Base-by-base conservation (phyloP, 441 rosid genomes). In the Sinapis alba region DNA sequence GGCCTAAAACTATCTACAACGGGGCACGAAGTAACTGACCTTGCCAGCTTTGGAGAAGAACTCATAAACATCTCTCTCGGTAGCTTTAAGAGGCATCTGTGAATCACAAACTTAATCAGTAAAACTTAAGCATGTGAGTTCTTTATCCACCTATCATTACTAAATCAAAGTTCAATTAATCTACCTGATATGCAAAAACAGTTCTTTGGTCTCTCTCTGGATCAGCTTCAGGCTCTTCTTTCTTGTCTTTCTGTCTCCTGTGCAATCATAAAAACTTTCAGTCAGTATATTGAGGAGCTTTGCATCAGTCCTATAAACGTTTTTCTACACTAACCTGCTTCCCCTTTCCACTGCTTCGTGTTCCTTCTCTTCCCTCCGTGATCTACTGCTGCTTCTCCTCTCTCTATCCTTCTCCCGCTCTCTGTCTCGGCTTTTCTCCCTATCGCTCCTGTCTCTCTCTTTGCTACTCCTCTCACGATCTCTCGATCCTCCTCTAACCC, bases 181-280 rank as follows among this genome's bases (percentile, higher is more conserved):
- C 8, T 62, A 91, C 98, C 97, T 91, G 98, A 76, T 94, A 94
- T 20, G 96, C 98, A 84, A 94, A 94, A 83, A 94, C 98, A 8
- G 98, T 91, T 82, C 96, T 86, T 78, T 91, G 98, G 80, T 94
- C 98, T 83, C 98, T 91, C 83, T 94, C 98, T 3, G 98, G 98
- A 83, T 94, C 98, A 67, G 88, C 91, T 83, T 91, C 98, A 69
- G 96, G 91, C 82, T 91, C 97, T 59, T 93, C 97, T 80, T 89
- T 91, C 89, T 94, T 91, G 12, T 94, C 97, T 81, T 79, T 94
- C 68, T 70, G 83, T 81, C 88, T 88, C 87, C 96, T 93, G 34
- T 7, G 84, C 68, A 73, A 77, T 47, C 6, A 20, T 6, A 45
- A 45, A 45, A 50, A 5, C 50, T 12, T 56, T 32, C 45, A 24